Evolutionary conservation across 2,329 filamentous ascomycete genomes (phyloP).

Genomic region (Endocalyx cinctus): DNA sequence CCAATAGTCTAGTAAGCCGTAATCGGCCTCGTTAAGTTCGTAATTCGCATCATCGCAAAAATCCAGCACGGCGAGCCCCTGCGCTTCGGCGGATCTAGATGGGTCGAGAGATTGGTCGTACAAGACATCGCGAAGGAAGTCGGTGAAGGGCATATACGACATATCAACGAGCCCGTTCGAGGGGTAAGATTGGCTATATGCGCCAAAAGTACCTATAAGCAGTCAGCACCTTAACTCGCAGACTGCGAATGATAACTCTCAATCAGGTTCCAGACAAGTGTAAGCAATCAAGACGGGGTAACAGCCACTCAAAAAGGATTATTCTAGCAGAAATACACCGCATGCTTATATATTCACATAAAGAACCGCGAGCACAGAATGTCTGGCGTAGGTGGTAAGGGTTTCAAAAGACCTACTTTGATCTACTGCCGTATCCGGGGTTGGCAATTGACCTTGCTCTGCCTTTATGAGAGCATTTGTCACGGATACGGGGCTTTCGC

Average conservation of each 20-base stretch:
- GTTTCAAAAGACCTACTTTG: slow-evolving; percentile 16
- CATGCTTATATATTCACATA: too few relatives aligned
- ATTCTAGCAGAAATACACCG: too few relatives aligned
- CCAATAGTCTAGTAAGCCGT: slow-evolving; percentile 46
- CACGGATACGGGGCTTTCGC: slow-evolving; percentile 22
- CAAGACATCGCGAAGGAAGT: slow-evolving; percentile 47
- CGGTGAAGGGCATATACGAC: slow-evolving; percentile 39
- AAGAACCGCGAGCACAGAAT: too few relatives aligned
- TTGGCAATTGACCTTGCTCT: slow-evolving; percentile 31
- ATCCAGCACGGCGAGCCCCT: slow-evolving; percentile 41
- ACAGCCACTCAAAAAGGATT: too few relatives aligned
- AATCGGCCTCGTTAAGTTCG: slow-evolving; percentile 49
- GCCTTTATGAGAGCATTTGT: slow-evolving; percentile 20
- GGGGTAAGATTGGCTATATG: slow-evolving; percentile 11
- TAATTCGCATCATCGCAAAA: slow-evolving; percentile 46
- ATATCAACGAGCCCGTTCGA: slow-evolving; percentile 21
- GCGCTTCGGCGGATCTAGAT: slow-evolving; percentile 32
- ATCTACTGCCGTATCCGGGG: slow-evolving; percentile 29
- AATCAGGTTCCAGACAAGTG: too few relatives aligned
- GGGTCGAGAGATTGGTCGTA: slow-evolving; percentile 40
- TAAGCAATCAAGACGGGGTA: too few relatives aligned
- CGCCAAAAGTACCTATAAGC: slow-evolving; percentile 7
- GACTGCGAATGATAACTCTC: too few relatives aligned
- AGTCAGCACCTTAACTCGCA: too few relatives aligned
- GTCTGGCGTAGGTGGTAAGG: too few relatives aligned